Conservation (phyloP, 176 grass and related monocot species). For the Coix lacrymajobi region DNA sequence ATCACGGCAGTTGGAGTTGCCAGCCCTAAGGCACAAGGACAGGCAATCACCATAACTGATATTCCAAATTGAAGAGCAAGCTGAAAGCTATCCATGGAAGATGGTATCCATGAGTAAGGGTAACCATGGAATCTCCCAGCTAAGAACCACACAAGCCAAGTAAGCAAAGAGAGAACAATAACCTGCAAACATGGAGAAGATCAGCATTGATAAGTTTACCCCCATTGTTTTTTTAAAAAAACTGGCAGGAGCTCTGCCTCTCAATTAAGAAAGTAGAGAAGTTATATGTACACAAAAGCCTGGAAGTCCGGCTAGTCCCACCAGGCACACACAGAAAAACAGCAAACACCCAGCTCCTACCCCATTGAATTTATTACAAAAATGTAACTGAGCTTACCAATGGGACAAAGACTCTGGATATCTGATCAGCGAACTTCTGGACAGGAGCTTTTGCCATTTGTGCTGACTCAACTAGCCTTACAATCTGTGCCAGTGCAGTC, state of each 20-base stretch:
- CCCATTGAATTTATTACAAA: background rate
- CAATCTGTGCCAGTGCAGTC: conserved; percentile 79
- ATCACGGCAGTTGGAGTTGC: conserved; percentile 98
- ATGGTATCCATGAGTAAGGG: conserved; percentile 78
- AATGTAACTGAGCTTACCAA: conserved; percentile 43
- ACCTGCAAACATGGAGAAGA: conserved; percentile 53
- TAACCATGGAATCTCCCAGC: conserved; percentile 74
- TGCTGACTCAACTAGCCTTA: conserved; percentile 83
- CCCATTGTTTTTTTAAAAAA: too few relatives aligned
- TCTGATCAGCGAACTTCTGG: conserved; percentile 93
- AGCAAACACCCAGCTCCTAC: too few relatives aligned
- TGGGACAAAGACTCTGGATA: conserved; percentile 90
- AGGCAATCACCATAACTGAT: conserved; percentile 98
- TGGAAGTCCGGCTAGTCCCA: too few relatives aligned
- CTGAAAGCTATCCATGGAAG: conserved; percentile 93
- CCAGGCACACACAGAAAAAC: too few relatives aligned
- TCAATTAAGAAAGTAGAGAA: too few relatives aligned
- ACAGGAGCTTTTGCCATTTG: conserved; percentile 98
- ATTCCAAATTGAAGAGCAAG: conserved; percentile 96
- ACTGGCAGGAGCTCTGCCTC: too few relatives aligned
- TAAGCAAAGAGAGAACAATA: conserved; percentile 62
- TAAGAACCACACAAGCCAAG: conserved; percentile 93
- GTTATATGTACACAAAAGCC: too few relatives aligned
- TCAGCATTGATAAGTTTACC: background rate
- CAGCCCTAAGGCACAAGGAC: conserved; percentile 85